Evolutionary conservation across 495 filamentous ascomycete genomes (phyloP).

Genomic region (Lichina pygmaea): DNA sequence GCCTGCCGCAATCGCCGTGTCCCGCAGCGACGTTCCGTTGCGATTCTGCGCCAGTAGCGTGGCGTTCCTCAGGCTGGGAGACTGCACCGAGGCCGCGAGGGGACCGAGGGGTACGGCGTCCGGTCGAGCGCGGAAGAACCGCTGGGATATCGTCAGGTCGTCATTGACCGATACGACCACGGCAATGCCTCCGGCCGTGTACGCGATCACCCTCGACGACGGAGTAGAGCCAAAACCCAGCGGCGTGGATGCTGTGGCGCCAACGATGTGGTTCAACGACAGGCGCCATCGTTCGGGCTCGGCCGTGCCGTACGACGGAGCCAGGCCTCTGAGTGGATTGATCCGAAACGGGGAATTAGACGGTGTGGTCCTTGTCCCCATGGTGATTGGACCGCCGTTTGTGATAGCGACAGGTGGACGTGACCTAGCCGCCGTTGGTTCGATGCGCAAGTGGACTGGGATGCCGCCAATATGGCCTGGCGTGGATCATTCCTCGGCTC

Average conservation of each 20-base stretch:
- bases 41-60: slow-evolving; percentile 35
- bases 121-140: slow-evolving; percentile 74
- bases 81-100: slow-evolving; percentile 13
- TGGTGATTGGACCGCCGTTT: too few species aligned
- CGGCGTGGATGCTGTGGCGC: slow-evolving; percentile 59
- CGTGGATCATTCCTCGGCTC: too few species aligned
- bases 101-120: slow-evolving; percentile 40
- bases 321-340: too few species aligned
- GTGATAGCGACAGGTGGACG: too few species aligned
- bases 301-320: too few species aligned
- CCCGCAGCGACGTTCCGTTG: slow-evolving; percentile 24
- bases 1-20: slow-evolving; percentile 19
- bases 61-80: slow-evolving; percentile 7
- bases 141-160: slow-evolving; percentile 41
- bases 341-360: too few species aligned
- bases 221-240: slow-evolving; percentile 67
- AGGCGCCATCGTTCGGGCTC: slow-evolving; percentile 11
- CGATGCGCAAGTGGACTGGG: too few species aligned
- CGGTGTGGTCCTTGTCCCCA: too few species aligned
- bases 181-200: slow-evolving; percentile 79
- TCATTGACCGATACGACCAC: slow-evolving; percentile 66
- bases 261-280: slow-evolving; percentile 58
- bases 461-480: too few species aligned
- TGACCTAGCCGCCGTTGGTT: too few species aligned
- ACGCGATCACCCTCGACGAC: slow-evolving; percentile 46